Evolutionary conservation across 2,329 filamentous ascomycete species (phyloP), one percentile per base, ranked within the genome.

Genomic region (Torrubiella hemipterigena): DNA sequence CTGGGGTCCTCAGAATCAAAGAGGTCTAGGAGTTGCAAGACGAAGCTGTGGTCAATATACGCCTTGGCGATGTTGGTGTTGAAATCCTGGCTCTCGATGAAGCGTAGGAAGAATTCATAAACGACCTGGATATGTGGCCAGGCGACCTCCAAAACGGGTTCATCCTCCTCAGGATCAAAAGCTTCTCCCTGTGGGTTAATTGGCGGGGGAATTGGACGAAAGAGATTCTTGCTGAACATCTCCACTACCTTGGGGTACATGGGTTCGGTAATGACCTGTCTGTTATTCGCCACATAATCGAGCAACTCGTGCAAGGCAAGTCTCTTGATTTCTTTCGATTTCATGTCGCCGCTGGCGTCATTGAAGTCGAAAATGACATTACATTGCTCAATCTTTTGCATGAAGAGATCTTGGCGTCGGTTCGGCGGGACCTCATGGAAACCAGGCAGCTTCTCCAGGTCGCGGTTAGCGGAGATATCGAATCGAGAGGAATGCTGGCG

Each of bases 331-430:
- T 98, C 91, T 65, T 98, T 98, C 29, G 89, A 94, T 59, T 98
- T 98, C 87, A 98, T 96, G 54, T 98, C 91, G 44, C 81, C 87
- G 42, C 84, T 93, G 29, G 89, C 85, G 58, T 98, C 91, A 54
- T 96, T 98, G 64, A 98, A 98, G 62, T 98, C 91, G 53, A 98
- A 98, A 49, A 98, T 98, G 64, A 98, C 93, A 54, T 98, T 98
- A 67, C 91, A 98, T 56, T 98, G 91, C 49, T 96, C 91, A 46
- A 98, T 91, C 69, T 98, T 98, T 54, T 96, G 87, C 87, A 98
- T 95, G 61, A 98, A 98, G 13, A 98, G 73, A 46, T 96, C 89
- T 59, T 95, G 87, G 39, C 91, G 77, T 40, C 89, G 77, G 53
- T 93, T 93, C 12, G 91, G 91, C 9, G 89, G 82, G 17, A 96